Evolutionary conservation across 1,139 yeast genomes (phyloP).

Genomic region (Blastobotrys petasosporus): DNA sequence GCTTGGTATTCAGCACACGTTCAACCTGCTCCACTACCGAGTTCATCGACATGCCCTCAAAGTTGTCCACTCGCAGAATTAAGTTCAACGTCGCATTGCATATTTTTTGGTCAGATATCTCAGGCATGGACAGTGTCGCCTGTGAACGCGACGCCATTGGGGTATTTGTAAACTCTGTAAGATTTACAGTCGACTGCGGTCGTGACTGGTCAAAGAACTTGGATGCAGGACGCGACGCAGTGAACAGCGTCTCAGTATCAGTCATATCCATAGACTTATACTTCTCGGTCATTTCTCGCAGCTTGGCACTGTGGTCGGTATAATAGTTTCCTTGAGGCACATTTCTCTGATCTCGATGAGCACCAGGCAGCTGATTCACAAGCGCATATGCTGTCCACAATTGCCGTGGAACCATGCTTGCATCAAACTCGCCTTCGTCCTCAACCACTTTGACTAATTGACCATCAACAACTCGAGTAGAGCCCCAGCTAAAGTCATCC

Average conservation of each 20-base stretch:
- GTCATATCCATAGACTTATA: too few species aligned
- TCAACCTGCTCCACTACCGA: constrained; percentile 1
- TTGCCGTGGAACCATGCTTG: constrained; percentile 26
- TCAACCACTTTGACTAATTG: not conserved
- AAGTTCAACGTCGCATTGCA: too few species aligned
- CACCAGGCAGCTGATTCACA: constrained; percentile 28
- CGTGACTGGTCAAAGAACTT: too few species aligned
- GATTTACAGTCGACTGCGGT: too few species aligned
- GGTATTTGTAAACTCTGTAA: too few species aligned
- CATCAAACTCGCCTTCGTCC: constrained; percentile 20
- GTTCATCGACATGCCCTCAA: constrained; percentile 1
- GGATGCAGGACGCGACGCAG: too few species aligned
- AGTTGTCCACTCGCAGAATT: not conserved
- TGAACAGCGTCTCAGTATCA: too few species aligned
- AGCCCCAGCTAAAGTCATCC: constrained; percentile 99
- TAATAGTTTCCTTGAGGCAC: too few species aligned
- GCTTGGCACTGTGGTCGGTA: not conserved
- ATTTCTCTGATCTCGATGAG: constrained; percentile 19
- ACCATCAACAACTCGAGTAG: constrained; percentile 79
- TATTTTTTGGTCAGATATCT: too few species aligned
- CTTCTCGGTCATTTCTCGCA: not conserved
- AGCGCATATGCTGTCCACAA: constrained; percentile 29
- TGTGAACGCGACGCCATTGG: too few species aligned
- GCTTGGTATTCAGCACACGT: not conserved
- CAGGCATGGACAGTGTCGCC: too few species aligned